Evolutionary conservation across 371 early-diverging fungal species (phyloP), one percentile per base, ranked within the genome.

Genomic region (Syncephalastrum contaminatum): DNA sequence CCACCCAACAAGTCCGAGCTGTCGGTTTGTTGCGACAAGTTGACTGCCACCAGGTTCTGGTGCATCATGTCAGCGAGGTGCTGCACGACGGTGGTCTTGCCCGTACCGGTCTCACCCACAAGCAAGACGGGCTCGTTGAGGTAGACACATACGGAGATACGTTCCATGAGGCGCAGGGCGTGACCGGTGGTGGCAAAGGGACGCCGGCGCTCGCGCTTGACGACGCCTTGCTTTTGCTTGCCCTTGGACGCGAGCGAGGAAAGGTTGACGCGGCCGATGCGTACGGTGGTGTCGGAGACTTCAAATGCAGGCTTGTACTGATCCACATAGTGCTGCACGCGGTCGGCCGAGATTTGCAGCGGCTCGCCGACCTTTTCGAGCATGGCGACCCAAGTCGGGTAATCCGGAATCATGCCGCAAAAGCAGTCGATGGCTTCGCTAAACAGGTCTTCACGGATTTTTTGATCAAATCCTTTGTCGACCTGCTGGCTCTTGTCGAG

Each of bases 51-150:
- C 54, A 99, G 84, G 45, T 87, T 82, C 30, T 90, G 87, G 54
- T 88, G 80, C 53, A 90, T 70, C 67, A 88, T 78, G 27, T 88
- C 76, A 6, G 98, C 94, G 25, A 99, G 78, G 49, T 95, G 88
- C 73, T 99, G 99, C 14, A 99, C 90, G 3, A 96, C 87, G 0
- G 99, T 94, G 0, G 99, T 99, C 74, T 99, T 99, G 54, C 99
- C 99, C 1, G 97, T 95, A 48, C 99, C 99, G 1, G 99, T 99
- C 68, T 99, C 99, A 55, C 99, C 99, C 3, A 99, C 90, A 3
- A 99, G 75, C 21, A 99, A 69, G 0, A 94, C 88, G 15, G 98
- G 96, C 67, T 96, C 97, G 16, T 79, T 82, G 51, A 92, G 68
- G 56, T 87, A 81, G 18, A 93, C 89, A 51, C 89, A 84, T 1